Percentiles rank a stretch among this genome's conserved stretches.
Evolutionary conservation across 345 rosid species (phyloP).

Genomic region (Eucalyptus regnans): DNA sequence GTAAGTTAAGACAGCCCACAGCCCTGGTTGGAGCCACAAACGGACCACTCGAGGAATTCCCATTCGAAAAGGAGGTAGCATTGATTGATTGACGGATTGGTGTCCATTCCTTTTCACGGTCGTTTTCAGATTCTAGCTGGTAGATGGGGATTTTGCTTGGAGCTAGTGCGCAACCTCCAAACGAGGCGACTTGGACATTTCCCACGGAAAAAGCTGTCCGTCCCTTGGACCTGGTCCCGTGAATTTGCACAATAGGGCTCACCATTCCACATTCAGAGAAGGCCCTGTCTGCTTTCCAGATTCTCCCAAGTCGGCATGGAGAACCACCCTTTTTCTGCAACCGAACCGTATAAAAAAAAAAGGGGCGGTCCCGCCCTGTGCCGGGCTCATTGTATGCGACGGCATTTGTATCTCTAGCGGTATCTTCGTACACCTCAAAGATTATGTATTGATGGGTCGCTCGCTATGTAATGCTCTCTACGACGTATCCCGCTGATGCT

Average conservation of each 20-base stretch:
- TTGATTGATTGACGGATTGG: background rate
- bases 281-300: background rate
- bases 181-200: background rate
- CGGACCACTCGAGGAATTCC: background rate
- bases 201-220: background rate
- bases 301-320: background rate
- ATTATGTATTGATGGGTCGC: background rate
- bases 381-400: background rate
- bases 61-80: background rate
- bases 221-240: background rate
- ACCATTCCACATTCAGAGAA: background rate
- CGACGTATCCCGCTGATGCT: background rate
- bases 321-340: background rate
- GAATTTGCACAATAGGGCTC: background rate
- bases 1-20: background rate
- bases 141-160: background rate
- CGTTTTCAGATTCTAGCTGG: background rate
- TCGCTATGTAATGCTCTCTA: background rate
- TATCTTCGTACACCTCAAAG: background rate
- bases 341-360: background rate
- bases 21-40: background rate
- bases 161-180: background rate
- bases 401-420: background rate
- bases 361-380: background rate
- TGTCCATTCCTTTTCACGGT: background rate